Conservation (phyloP, 345 rosid species). For the Moricandia arvensis region DNA sequence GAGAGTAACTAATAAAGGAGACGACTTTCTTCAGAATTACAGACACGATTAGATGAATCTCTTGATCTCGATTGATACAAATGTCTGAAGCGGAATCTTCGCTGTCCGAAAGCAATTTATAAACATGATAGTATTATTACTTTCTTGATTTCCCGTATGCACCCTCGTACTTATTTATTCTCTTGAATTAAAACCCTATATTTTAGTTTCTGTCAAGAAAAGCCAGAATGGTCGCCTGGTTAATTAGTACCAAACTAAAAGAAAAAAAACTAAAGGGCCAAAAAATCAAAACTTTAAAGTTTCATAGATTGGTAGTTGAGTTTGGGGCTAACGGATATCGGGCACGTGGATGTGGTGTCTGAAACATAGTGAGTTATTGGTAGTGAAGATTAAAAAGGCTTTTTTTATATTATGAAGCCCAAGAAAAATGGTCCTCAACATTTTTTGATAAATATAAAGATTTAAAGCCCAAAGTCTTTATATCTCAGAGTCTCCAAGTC, state of each 20-base stretch:
- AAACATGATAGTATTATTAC: constrained; percentile 33
- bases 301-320: constrained; percentile 28
- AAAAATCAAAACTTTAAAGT: background rate
- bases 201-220: background rate
- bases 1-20: constrained; percentile 26
- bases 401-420: constrained; percentile 9
- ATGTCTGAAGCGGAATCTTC: constrained; percentile 17
- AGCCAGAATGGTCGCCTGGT: background rate
- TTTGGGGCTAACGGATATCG: background rate
- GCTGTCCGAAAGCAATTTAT: constrained; percentile 36
- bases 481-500: background rate
- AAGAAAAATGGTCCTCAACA: background rate
- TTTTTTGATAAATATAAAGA: background rate
- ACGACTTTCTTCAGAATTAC: constrained; percentile 14
- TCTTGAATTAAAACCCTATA: background rate
- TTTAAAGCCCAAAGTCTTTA: background rate
- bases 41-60: constrained; percentile 21
- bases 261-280: background rate
- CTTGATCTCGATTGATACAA: constrained; percentile 16
- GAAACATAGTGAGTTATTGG: constrained; percentile 22
- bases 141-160: background rate
- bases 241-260: background rate
- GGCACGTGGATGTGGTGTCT: constrained; percentile 31
- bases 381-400: constrained; percentile 9
- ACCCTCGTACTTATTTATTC: background rate